Conservation (phyloP, 208 protist species). For the Crithidia bombi region DNA sequence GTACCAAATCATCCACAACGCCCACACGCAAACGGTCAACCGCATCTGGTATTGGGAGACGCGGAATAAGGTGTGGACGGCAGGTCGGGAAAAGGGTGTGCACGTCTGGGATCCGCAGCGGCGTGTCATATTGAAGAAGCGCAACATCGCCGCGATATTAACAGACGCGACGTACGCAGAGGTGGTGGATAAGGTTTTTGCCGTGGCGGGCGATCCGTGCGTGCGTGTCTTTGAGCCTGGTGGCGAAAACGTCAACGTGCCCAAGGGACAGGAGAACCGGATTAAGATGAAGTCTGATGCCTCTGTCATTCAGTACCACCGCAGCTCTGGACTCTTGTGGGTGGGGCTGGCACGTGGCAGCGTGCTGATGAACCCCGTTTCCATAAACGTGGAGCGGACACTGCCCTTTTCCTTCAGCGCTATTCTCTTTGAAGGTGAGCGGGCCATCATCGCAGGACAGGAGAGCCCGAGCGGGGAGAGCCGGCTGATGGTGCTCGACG, state of each 20-base stretch:
- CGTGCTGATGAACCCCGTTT: constrained; percentile 67
- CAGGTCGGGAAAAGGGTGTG: constrained; percentile 83
- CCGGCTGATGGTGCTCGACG: constrained; percentile 73
- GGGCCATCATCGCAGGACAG: constrained; percentile 74
- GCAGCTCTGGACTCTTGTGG: constrained; percentile 66
- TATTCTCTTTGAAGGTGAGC: constrained; percentile 70
- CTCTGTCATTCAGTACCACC: constrained; percentile 71
- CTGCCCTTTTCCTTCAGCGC: constrained; percentile 60
- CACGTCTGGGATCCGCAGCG: constrained; percentile 89
- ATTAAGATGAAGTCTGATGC: constrained; percentile 74
- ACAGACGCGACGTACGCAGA: constrained; percentile 68
- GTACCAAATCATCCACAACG: constrained; percentile 55
- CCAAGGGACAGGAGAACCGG: constrained; percentile 55
- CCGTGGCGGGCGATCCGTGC: constrained; percentile 73
- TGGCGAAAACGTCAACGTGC: constrained; percentile 69
- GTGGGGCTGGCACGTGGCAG: constrained; percentile 58
- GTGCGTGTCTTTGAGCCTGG: constrained; percentile 84
- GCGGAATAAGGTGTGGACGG: constrained; percentile 77
- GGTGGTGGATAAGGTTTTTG: constrained; percentile 68
- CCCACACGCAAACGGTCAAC: constrained; percentile 77
- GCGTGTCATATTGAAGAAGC: constrained; percentile 67
- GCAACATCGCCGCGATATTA: constrained; percentile 86
- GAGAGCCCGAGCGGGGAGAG: constrained; percentile 36
- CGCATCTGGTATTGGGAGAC: constrained; percentile 74
- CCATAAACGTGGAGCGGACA: constrained; percentile 44